Evolutionary conservation across 2,329 filamentous ascomycete genomes (phyloP).

Genomic region (Exophiala viscosa): DNA sequence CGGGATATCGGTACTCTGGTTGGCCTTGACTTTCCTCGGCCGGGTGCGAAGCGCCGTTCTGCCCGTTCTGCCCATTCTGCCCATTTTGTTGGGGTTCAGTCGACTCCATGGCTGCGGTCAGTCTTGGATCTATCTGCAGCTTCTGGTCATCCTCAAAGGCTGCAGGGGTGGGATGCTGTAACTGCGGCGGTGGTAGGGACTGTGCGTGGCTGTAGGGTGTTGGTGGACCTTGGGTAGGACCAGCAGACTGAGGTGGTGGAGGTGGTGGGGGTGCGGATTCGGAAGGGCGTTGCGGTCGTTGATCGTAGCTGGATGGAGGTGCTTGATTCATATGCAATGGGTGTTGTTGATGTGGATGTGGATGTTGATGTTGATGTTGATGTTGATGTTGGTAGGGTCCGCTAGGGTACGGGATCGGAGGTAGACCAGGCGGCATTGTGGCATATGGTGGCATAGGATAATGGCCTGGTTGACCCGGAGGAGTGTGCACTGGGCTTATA

Average conservation of each 20-base stretch:
- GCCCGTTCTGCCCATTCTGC: too few relatives aligned
- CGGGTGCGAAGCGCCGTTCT: constrained; percentile 4
- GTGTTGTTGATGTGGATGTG: constrained; percentile 18
- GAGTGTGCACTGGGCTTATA: constrained; percentile 43
- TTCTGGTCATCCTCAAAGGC: constrained; percentile 26
- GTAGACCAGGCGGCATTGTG: constrained; percentile 16
- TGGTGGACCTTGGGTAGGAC: constrained; percentile 34
- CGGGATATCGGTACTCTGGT: background rate
- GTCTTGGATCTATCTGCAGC: constrained; percentile 33
- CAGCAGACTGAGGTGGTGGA: constrained; percentile 33
- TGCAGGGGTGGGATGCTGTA: constrained; percentile 15
- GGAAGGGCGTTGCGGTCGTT: constrained; percentile 22
- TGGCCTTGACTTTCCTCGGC: constrained; percentile 1
- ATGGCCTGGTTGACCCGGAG: constrained; percentile 37
- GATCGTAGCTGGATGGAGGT: constrained; percentile 27
- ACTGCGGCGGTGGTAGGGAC: constrained; percentile 25
- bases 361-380: background rate
- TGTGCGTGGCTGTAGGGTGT: constrained; percentile 32
- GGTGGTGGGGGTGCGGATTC: constrained; percentile 36
- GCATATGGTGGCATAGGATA: constrained; percentile 24
- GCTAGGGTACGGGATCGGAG: constrained; percentile 19
- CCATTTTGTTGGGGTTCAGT: constrained; percentile 1
- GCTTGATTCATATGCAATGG: constrained; percentile 20
- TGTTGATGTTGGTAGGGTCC: too few relatives aligned
- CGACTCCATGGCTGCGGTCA: constrained; percentile 26